phyloP scores from a whole-genome alignment of 306 rosid species.

The Herpetospermum pedunculosum region DNA sequence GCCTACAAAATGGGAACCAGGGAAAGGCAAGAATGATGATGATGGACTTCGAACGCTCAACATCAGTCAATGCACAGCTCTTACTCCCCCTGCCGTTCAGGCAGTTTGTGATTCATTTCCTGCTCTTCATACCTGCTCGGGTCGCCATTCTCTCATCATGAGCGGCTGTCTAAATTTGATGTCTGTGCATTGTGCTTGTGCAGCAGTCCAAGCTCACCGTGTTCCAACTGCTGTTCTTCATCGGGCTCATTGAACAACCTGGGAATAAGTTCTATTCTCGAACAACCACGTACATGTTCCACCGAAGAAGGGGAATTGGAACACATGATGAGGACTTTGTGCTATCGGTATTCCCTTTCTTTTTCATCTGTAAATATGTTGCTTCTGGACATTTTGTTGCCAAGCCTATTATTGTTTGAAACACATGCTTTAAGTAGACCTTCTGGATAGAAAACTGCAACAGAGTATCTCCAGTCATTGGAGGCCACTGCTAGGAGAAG shows the following conservation, averaged over 20 bases:
- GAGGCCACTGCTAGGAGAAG: background rate
- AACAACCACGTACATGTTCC: background rate
- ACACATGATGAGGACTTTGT: background rate
- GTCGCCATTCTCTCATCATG: conserved; percentile 84
- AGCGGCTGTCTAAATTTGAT: conserved; percentile 80
- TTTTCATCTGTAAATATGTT: background rate
- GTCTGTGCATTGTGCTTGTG: conserved; percentile 85
- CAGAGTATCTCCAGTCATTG: too few species aligned
- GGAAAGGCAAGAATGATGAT: conserved; percentile 50
- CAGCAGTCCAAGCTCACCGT: conserved; percentile 70
- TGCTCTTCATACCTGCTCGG: conserved; percentile 82
- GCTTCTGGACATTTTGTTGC: background rate
- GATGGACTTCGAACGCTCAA: conserved; percentile 67
- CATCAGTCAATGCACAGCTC: conserved; percentile 98
- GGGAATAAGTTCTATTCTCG: background rate
- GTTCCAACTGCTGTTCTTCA: conserved; percentile 19
- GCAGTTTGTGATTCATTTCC: conserved; percentile 90
- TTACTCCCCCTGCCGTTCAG: conserved; percentile 88
- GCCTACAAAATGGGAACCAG: conserved; percentile 49
- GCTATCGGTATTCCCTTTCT: background rate
- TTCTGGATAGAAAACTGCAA: background rate
- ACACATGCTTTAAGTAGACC: background rate
- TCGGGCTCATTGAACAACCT: conserved; percentile 55
- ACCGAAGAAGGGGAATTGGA: too few species aligned
- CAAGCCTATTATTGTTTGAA: background rate